phyloP scores from a whole-genome alignment of 352 stramenopile genomes.

The Pythium rishiriense region DNA sequence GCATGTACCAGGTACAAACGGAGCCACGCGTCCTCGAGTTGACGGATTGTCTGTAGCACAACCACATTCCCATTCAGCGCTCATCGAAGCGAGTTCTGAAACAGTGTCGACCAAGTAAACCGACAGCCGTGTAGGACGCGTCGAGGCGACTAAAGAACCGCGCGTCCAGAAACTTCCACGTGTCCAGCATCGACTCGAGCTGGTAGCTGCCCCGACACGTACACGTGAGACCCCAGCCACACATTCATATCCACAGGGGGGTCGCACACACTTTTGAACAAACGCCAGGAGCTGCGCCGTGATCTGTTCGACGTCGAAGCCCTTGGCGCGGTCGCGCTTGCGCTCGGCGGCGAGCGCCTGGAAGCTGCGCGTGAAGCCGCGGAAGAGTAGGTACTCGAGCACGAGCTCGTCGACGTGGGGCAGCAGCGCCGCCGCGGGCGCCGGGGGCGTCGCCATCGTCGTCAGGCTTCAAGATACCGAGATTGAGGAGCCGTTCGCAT shows the following conservation, averaged over 20 bases:
- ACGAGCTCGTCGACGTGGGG: constrained; percentile 83
- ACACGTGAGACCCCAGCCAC: neutral
- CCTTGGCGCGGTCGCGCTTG: constrained; percentile 67
- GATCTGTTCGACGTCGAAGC: constrained; percentile 82
- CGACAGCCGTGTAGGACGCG: constrained; percentile 63
- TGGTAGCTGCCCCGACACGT: constrained; percentile 48
- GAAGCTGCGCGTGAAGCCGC: constrained; percentile 86
- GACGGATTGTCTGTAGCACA: constrained; percentile 51
- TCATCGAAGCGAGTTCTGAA: neutral
- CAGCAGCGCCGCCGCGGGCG: constrained; percentile 44
- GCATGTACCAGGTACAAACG: constrained; percentile 79
- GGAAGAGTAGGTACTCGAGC: constrained; percentile 87
- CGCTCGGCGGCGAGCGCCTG: constrained; percentile 72
- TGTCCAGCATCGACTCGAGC: constrained; percentile 74
- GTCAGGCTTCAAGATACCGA: constrained; percentile 14
- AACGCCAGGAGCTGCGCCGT: constrained; percentile 61
- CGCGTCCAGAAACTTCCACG: constrained; percentile 77
- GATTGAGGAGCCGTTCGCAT: neutral
- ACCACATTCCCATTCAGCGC: neutral
- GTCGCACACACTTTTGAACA: constrained; percentile 47
- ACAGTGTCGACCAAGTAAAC: neutral
- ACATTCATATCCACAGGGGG: neutral
- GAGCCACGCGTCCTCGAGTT: constrained; percentile 65
- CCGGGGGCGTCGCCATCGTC: constrained; percentile 28
- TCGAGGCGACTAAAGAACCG: constrained; percentile 83